Percentiles rank a stretch among this genome's conserved stretches.
Conservation (phyloP, 805 yeast genomes). For the Saccharomycopsis olivae region DNA sequence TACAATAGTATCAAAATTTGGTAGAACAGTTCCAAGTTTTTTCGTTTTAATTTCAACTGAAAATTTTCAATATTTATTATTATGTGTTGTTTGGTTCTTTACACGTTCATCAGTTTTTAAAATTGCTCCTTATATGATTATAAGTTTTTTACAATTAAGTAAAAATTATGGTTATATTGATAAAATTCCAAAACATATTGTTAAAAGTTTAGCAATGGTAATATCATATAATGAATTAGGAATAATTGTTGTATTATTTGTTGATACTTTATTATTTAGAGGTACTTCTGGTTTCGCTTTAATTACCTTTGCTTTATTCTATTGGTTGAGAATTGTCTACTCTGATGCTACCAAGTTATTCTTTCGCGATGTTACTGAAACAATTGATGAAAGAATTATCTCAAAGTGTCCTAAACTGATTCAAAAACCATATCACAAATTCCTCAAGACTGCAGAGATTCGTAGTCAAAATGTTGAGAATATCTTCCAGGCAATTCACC, state of each 20-base stretch:
- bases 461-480: conserved; percentile 10
- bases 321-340: conserved; percentile 62
- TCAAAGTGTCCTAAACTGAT: conserved; percentile 10
- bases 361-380: conserved; percentile 13
- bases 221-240: conserved; percentile 54
- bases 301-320: conserved; percentile 43
- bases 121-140: conserved; percentile 45
- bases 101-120: conserved; percentile 58
- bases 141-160: conserved; percentile 49
- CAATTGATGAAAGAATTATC: conserved; percentile 13
- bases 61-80: conserved; percentile 58
- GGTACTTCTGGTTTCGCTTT: conserved; percentile 64
- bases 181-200: conserved; percentile 29
- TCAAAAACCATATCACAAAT: conserved; percentile 8
- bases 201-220: conserved; percentile 31
- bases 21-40: conserved; percentile 49
- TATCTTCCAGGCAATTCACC: conserved; percentile 2
- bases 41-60: conserved; percentile 59
- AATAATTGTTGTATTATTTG: conserved; percentile 38
- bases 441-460: conserved; percentile 9
- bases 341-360: conserved; percentile 20
- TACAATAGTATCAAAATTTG: conserved; percentile 49
- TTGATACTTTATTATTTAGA: conserved; percentile 53
- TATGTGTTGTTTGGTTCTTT: conserved; percentile 50
- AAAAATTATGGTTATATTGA: conserved; percentile 27